Evolutionary conservation across 2,329 filamentous ascomycete species (phyloP).

Genomic region (Arthrobotrys entomopaga): DNA sequence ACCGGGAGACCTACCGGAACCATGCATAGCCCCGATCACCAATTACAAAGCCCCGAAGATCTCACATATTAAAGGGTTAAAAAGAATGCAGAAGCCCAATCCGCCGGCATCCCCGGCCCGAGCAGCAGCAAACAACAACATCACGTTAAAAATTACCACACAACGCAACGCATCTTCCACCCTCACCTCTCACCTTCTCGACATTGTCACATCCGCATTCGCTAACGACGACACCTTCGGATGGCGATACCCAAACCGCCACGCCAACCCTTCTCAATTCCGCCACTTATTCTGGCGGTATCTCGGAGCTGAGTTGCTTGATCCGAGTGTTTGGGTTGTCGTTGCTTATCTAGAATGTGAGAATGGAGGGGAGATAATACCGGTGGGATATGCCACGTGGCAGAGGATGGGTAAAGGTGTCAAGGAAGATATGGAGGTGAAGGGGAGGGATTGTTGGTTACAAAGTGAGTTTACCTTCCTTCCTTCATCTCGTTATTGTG

Average conservation of each 20-base stretch:
- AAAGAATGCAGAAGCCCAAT: background rate
- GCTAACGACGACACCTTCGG: conserved; percentile 30
- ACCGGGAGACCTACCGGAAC: too few relatives aligned
- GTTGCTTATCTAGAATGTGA: conserved; percentile 31
- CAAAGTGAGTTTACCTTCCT: conserved; percentile 47
- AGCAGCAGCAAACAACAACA: conserved; percentile 1
- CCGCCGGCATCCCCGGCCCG: background rate
- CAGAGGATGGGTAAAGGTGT: conserved; percentile 23
- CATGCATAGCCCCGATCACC: background rate
- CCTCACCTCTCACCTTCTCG: conserved; percentile 8
- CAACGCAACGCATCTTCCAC: conserved; percentile 26
- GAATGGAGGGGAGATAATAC: conserved; percentile 5
- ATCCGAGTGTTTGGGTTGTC: conserved; percentile 40
- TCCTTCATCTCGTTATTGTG: background rate
- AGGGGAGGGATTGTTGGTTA: conserved; percentile 34
- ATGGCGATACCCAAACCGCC: conserved; percentile 43
- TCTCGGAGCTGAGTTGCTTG: conserved; percentile 25
- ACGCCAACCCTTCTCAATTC: conserved; percentile 24
- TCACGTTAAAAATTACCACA: conserved; percentile 24
- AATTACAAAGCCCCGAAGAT: too few relatives aligned
- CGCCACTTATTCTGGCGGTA: conserved; percentile 37
- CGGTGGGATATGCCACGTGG: conserved; percentile 38
- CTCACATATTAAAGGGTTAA: too few relatives aligned
- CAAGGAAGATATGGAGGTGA: background rate
- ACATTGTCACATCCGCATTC: conserved; percentile 27